A percentile compares a stretch with the other conserved stretches of the same genome.
phyloP scores from a whole-genome alignment of 768 basidiomycete genomes.

The Rubroboletus satanas region DNA sequence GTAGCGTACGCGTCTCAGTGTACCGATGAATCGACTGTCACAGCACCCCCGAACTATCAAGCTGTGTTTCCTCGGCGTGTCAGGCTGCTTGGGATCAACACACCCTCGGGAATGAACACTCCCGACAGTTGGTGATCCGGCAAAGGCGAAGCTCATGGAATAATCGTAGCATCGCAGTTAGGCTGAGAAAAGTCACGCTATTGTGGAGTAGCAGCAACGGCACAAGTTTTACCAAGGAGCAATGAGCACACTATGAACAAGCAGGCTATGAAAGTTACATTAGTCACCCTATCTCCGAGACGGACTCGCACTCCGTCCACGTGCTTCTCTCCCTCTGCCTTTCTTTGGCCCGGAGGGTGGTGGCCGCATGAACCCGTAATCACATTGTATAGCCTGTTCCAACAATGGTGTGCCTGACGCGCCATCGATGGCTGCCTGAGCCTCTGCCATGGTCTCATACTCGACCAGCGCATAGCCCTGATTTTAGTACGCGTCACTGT shows the following conservation, averaged over 20 bases:
- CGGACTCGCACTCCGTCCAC: slow-evolving; percentile 78
- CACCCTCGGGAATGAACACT: slow-evolving; percentile 11
- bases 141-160: neutral
- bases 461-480: slow-evolving; percentile 98
- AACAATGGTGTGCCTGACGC: slow-evolving; percentile 80
- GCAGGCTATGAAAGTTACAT: slow-evolving; percentile 1
- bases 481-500: neutral
- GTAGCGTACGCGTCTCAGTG: neutral
- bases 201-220: neutral
- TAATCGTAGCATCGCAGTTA: slow-evolving; percentile 1
- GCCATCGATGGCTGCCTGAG: slow-evolving; percentile 88
- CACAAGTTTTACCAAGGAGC: neutral
- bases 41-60: neutral
- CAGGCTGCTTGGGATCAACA: slow-evolving; percentile 8
- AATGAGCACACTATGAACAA: neutral
- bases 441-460: slow-evolving; percentile 93
- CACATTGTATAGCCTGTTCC: slow-evolving; percentile 84
- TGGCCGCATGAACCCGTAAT: slow-evolving; percentile 90
- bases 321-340: slow-evolving; percentile 58
- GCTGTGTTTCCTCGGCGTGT: neutral
- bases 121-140: neutral
- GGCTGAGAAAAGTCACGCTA: neutral
- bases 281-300: slow-evolving; percentile 44
- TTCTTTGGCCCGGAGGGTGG: slow-evolving; percentile 79
- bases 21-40: neutral